Evolutionary conservation across 179 eudicot species (phyloP), one percentile per base, ranked within the genome.

Genomic region (Nepenthes alata): DNA sequence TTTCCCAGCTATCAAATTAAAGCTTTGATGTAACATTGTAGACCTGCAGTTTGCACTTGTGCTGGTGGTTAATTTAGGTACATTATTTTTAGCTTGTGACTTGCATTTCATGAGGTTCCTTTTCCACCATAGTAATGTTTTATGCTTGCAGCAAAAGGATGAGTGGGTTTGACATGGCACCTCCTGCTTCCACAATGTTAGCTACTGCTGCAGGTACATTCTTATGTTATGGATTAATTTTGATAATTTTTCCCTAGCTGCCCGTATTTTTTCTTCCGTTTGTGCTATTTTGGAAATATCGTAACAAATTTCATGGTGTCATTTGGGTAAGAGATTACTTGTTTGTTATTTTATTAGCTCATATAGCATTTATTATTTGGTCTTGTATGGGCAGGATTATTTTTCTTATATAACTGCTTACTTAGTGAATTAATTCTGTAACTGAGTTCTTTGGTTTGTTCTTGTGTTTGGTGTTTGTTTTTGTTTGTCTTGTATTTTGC

Each of bases 121-220:
- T 11, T 63, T 55, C 37, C 35, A 53, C 58, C 15, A 8, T 54
- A n/a, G 9, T 57, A 37, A 50, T 45, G 11, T 34, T 9, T 8
- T 50, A 37, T 65, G 16, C 59, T 70, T 86, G 67, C 91, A 89
- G 99, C 89, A 90, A 91, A 81, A 90, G 97, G 79, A 77, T 85
- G 54, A 94, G 99, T 74, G 99, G 99, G 52, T 94, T 94, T 63
- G 99, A 94, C 83, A 85, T 94, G 96, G 97, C 97, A 60, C 99
- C 99, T 76, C 97, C 99, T 53, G 77, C 86, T 66, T 70, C 96
- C 71, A 91, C 91, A 62, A 66, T 90, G 79, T 66, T 90, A 70
- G 74, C 97, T 75, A 65, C 77, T 35, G 83, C 80, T 53, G 62
- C 86, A 83, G 99, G 97, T 94, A 85, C 70, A 55, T 58, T 14